Evolutionary conservation across 164 flowering plant genomes (phyloP).

Genomic region (Nelumbo lutea): DNA sequence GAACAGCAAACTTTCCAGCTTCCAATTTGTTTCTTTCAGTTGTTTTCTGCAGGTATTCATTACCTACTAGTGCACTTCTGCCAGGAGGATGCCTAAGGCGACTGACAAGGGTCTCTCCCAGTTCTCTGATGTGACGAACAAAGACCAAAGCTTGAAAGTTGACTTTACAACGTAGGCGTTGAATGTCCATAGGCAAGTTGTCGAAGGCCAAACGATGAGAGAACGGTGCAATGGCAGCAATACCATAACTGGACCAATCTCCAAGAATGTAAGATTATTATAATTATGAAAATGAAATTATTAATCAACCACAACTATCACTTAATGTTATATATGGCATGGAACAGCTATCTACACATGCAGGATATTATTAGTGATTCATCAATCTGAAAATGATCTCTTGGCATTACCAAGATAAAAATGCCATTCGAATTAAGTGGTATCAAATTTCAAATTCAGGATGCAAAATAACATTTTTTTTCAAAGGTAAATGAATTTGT

Average conservation of each 20-base stretch:
- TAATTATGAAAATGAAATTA: background rate
- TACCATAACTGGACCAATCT: slow-evolving; percentile 59
- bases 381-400: background rate
- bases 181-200: slow-evolving; percentile 74
- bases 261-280: background rate
- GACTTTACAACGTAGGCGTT: slow-evolving; percentile 88
- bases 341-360: background rate
- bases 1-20: slow-evolving; percentile 68
- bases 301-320: background rate
- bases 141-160: slow-evolving; percentile 82
- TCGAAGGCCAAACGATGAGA: slow-evolving; percentile 96
- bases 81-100: slow-evolving; percentile 58
- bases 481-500: no score
- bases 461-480: no score
- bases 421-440: no score
- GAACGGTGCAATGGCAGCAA: slow-evolving; percentile 96
- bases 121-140: slow-evolving; percentile 74
- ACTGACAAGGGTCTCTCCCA: slow-evolving; percentile 78
- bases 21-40: slow-evolving; percentile 25
- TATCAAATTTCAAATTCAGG: no score
- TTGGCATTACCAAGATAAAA: background rate
- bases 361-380: background rate
- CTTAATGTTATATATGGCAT: background rate
- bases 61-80: slow-evolving; percentile 15
- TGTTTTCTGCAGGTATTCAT: slow-evolving; percentile 30